phyloP scores from a whole-genome alignment of 2,329 filamentous ascomycete species.

The Fusarium lateritium region DNA sequence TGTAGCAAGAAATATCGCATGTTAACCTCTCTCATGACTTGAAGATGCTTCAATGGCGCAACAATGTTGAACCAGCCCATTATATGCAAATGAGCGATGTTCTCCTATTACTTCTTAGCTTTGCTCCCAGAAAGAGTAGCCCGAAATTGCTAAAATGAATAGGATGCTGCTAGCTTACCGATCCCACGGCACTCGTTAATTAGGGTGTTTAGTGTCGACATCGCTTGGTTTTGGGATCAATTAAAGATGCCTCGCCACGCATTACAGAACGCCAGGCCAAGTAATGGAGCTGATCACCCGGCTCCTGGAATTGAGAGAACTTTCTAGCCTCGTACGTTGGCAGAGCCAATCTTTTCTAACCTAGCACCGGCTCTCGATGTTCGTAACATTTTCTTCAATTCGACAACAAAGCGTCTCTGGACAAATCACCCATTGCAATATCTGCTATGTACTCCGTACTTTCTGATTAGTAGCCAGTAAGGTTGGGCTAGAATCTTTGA shows the following conservation, averaged over 20 bases:
- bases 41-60: slow-evolving; percentile 23
- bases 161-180: slow-evolving; percentile 29
- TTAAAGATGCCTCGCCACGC: slow-evolving; percentile 16
- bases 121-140: neutral
- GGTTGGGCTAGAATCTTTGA: slow-evolving; percentile 5
- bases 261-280: slow-evolving; percentile 3
- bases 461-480: slow-evolving; percentile 30
- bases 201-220: slow-evolving; percentile 8
- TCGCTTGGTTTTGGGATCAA: slow-evolving; percentile 1
- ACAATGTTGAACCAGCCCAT: slow-evolving; percentile 37
- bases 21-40: slow-evolving; percentile 40
- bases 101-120: slow-evolving; percentile 11
- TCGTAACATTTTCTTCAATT: slow-evolving; percentile 17
- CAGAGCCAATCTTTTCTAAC: neutral
- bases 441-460: too few relatives aligned
- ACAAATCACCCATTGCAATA: slow-evolving; percentile 12
- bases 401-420: neutral
- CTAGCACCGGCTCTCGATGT: slow-evolving; percentile 7
- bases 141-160: neutral
- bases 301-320: neutral
- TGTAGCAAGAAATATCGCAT: slow-evolving; percentile 31
- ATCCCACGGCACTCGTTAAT: slow-evolving; percentile 20
- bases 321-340: neutral
- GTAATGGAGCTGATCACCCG: slow-evolving; percentile 1
- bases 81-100: slow-evolving; percentile 7